Evolutionary conservation across 805 yeast genomes (phyloP), one percentile per base, ranked within the genome.

Genomic region (Wickerhamomyces bisporus): DNA sequence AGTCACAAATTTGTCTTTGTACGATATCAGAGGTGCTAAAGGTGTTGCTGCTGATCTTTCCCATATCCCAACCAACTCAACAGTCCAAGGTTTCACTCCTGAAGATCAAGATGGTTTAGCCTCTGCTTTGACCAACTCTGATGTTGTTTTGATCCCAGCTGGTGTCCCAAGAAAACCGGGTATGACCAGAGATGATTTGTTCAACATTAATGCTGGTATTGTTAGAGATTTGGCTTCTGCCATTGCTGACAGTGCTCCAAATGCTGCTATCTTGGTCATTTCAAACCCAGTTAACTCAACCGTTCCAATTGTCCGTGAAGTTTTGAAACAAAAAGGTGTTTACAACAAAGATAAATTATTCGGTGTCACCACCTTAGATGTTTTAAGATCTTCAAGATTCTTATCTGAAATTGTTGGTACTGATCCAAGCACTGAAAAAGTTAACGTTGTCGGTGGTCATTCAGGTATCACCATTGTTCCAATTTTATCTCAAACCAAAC

Each of bases 131-230:
- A 79, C 74, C 46, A 75, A 73, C 53, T 68, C 75, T 41, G 87
- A 82, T 50, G 83, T 89, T 44, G 84, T 89, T 48, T 77, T 89
- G 50, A 86, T 89, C 66, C 96, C 97, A 61, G 97, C 97, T 41
- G 97, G 97, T 73, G 94, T 89, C 42, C 97, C 95, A 73, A 86
- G 94, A 79, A 89, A 88, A 73, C 97, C 97, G 52, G 97, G 97
- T 66, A 89, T 89, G 97, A 86, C 96, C 60, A 85, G 97, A 75
- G 97, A 89, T 64, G 97, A 89, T 63, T 74, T 89, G 57, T 89
- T 89, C 81, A 82, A 86, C 74, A 89, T 94, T 72, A 89, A 89
- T 61, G 97, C 97, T 37, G 82, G 94, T 36, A 89, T 89, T 64
- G 96, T 89, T 47, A 81, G 93, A 63, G 96, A 86, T 66, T 75